Conservation (phyloP, 768 basidiomycete species). For the Mycena kentingensis region DNA sequence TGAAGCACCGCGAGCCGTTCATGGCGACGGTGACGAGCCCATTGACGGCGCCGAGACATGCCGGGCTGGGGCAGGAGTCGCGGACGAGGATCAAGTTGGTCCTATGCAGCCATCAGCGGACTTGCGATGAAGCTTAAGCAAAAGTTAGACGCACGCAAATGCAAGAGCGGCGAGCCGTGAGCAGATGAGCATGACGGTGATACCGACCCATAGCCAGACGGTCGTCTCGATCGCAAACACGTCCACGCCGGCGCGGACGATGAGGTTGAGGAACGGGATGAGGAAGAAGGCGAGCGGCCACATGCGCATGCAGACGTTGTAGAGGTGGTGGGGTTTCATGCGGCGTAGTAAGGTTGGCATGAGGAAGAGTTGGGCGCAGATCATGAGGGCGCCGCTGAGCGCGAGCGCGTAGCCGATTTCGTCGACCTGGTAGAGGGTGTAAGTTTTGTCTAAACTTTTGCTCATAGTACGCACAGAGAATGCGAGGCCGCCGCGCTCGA, state of each 20-base stretch:
- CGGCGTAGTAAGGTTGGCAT: constrained; percentile 57
- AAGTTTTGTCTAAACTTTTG: neutral
- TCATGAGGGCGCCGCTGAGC: constrained; percentile 49
- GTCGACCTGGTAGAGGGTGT: constrained; percentile 41
- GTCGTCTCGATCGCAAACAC: constrained; percentile 29
- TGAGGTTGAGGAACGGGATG: constrained; percentile 54
- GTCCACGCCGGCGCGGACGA: constrained; percentile 46
- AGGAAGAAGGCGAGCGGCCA: constrained; percentile 56
- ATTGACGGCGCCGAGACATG: constrained; percentile 63
- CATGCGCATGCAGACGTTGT: constrained; percentile 54
- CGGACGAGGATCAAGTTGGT: constrained; percentile 64
- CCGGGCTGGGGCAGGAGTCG: constrained; percentile 51
- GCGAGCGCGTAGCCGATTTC: constrained; percentile 66
- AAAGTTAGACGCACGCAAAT: constrained; percentile 56
- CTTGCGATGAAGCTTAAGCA: neutral
- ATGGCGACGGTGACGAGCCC: constrained; percentile 63
- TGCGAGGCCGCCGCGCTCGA: constrained; percentile 56
- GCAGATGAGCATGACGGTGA: constrained; percentile 45
- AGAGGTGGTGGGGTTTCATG: constrained; percentile 52
- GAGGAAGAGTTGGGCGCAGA: constrained; percentile 51
- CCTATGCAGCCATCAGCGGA: constrained; percentile 34
- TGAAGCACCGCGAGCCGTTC: constrained; percentile 57
- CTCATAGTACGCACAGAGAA: constrained; percentile 45
- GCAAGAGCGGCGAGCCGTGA: constrained; percentile 49
- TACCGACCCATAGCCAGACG: constrained; percentile 51